phyloP scores from a whole-genome alignment of 257 asterid species.

The Petunia secreta region DNA sequence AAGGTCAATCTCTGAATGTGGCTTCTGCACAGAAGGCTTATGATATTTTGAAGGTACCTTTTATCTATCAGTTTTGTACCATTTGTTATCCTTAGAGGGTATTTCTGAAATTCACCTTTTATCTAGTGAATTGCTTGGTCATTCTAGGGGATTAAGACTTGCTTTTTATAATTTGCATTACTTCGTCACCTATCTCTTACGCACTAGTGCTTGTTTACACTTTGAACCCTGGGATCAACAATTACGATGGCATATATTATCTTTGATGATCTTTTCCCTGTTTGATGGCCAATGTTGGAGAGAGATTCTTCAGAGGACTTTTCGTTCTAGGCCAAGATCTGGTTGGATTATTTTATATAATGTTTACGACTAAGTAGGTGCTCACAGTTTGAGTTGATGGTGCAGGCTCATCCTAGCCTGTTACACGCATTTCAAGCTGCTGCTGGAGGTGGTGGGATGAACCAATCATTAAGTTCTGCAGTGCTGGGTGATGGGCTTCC shows the following conservation, averaged over 20 bases:
- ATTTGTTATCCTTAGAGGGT: neutral
- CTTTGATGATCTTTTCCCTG: neutral
- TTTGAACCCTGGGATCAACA: neutral
- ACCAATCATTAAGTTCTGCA: constrained; percentile 51
- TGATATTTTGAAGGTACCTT: constrained; percentile 71
- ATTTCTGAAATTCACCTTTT: neutral
- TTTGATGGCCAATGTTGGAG: neutral
- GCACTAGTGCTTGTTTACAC: neutral
- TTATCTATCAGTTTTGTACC: neutral
- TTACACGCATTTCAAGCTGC: constrained; percentile 86
- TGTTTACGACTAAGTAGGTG: neutral
- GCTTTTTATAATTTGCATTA: neutral
- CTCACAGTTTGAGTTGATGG: constrained; percentile 8
- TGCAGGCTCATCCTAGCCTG: constrained; percentile 87
- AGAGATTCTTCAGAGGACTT: neutral
- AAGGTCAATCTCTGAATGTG: constrained; percentile 71
- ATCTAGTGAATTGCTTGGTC: neutral
- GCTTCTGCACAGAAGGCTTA: constrained; percentile 85
- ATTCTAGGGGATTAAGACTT: neutral
- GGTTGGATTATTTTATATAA: neutral
- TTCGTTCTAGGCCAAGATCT: neutral
- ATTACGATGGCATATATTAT: neutral
- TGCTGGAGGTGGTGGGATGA: constrained; percentile 48
- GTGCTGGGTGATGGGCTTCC: constrained; percentile 55
- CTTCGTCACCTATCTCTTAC: neutral